A percentile compares a stretch with the other conserved stretches of the same genome.
These are phyloP conservation scores for Leccinum aurantiacum DNA, from an alignment of 768 basidiomycete species.

Conservation along the genomic window DNA sequence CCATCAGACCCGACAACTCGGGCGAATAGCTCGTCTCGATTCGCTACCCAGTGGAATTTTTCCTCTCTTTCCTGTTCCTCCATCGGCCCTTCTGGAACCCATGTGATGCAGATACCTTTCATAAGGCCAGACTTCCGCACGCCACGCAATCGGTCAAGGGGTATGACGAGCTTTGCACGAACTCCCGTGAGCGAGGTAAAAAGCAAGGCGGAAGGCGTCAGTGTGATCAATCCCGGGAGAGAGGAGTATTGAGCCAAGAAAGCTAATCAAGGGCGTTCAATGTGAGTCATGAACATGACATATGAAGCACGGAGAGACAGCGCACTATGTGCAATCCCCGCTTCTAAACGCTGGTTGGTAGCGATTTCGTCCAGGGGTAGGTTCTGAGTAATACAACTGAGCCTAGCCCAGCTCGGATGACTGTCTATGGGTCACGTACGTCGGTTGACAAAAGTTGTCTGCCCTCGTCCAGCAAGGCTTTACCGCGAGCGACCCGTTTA, in stretches of 20 bases:
- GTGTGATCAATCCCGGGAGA: slow-evolving; percentile 57
- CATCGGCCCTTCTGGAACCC: slow-evolving; percentile 32
- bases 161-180: slow-evolving; percentile 46
- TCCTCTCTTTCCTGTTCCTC: slow-evolving; percentile 45
- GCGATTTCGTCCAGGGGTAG: slow-evolving; percentile 1
- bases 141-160: slow-evolving; percentile 46
- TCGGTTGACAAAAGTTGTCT: slow-evolving; percentile 39
- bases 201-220: slow-evolving; percentile 47
- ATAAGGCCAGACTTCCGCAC: slow-evolving; percentile 58
- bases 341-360: neutral
- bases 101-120: slow-evolving; percentile 52
- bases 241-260: slow-evolving; percentile 60
- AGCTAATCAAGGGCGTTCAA: slow-evolving; percentile 36
- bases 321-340: slow-evolving; percentile 38
- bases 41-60: slow-evolving; percentile 58
- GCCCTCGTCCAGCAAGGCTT: slow-evolving; percentile 42
- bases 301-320: neutral
- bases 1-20: slow-evolving; percentile 55
- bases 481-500: slow-evolving; percentile 45
- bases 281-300: neutral
- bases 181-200: slow-evolving; percentile 56
- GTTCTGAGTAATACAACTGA: neutral
- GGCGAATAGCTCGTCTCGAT: slow-evolving; percentile 66
- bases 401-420: neutral
- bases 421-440: slow-evolving; percentile 33